A percentile compares a stretch with the other conserved stretches of the same genome.
These are phyloP conservation scores for Pyronema domesticum DNA, from an alignment of 495 filamentous ascomycete species.

Conservation along the genomic window DNA sequence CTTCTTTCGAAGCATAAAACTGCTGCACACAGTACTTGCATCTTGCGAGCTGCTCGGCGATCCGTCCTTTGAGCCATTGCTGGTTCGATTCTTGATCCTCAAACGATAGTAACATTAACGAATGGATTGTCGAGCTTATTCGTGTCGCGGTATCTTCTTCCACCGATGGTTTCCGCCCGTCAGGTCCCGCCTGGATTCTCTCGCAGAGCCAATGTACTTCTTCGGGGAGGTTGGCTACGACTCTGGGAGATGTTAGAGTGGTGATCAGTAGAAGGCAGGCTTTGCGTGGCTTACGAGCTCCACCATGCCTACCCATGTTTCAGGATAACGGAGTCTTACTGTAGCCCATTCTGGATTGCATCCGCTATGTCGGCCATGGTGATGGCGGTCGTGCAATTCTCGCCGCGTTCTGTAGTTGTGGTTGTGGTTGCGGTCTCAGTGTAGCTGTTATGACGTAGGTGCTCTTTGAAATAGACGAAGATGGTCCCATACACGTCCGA, in stretches of 20 bases:
- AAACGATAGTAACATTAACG: constrained; percentile 21
- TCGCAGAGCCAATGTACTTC: constrained; percentile 24
- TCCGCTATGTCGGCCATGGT: neutral
- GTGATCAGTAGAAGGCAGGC: no score
- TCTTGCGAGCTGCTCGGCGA: constrained; percentile 17
- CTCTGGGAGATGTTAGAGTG: constrained; percentile 2
- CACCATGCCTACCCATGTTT: neutral
- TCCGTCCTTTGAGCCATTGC: constrained; percentile 17
- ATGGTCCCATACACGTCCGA: no score
- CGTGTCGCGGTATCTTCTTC: constrained; percentile 13
- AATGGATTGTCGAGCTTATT: constrained; percentile 17
- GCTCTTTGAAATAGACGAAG: no score
- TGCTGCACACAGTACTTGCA: constrained; percentile 17
- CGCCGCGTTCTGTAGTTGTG: no score
- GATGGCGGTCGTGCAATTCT: neutral
- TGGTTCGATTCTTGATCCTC: constrained; percentile 21
- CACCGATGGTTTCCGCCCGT: constrained; percentile 9
- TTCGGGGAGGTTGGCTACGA: constrained; percentile 21
- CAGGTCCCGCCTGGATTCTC: constrained; percentile 14
- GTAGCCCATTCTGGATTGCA: neutral
- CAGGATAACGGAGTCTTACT: constrained; percentile 1
- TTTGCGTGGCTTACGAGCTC: neutral
- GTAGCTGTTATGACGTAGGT: no score
- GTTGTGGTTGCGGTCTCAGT: no score
- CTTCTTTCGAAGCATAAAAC: constrained; percentile 18